A percentile compares a stretch with the other conserved stretches of the same genome.
Conservation (phyloP, 2,329 filamentous ascomycete genomes). For the Hypomyces perniciosus region DNA sequence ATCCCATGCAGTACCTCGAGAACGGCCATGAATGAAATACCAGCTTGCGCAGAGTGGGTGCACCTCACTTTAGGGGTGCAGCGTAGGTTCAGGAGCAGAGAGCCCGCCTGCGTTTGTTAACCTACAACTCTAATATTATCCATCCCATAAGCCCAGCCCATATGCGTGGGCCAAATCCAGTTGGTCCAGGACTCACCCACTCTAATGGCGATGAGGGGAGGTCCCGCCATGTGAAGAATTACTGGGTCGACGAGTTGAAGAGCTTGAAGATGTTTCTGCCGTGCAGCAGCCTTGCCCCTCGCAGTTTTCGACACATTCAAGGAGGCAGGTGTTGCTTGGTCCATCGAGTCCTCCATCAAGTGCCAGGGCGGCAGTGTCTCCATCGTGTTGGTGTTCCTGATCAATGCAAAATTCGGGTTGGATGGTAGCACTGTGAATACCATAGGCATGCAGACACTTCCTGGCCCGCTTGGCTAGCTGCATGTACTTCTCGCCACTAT, state of each 20-base stretch:
- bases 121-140: too few relatives aligned
- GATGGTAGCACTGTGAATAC: slow-evolving; percentile 95
- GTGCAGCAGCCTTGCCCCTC: slow-evolving; percentile 28
- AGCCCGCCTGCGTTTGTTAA: too few relatives aligned
- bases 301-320: slow-evolving; percentile 40
- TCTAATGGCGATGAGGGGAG: slow-evolving; percentile 11
- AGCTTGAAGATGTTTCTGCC: slow-evolving; percentile 27
- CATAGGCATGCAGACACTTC: slow-evolving; percentile 86
- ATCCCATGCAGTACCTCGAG: too few relatives aligned
- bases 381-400: slow-evolving; percentile 35
- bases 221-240: slow-evolving; percentile 25
- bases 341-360: slow-evolving; percentile 30
- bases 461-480: slow-evolving; percentile 74
- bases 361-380: slow-evolving; percentile 29
- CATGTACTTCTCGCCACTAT: slow-evolving; percentile 81
- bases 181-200: too few relatives aligned
- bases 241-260: slow-evolving; percentile 31
- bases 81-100: too few relatives aligned
- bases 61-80: too few relatives aligned
- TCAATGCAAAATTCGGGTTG: slow-evolving; percentile 80
- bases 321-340: slow-evolving; percentile 37
- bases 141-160: too few relatives aligned
- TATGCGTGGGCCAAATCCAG: too few relatives aligned
- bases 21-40: too few relatives aligned
- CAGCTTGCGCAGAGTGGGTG: too few relatives aligned